Conservation (phyloP, 140 eudicot genomes). For the Oenanthe javanica region DNA sequence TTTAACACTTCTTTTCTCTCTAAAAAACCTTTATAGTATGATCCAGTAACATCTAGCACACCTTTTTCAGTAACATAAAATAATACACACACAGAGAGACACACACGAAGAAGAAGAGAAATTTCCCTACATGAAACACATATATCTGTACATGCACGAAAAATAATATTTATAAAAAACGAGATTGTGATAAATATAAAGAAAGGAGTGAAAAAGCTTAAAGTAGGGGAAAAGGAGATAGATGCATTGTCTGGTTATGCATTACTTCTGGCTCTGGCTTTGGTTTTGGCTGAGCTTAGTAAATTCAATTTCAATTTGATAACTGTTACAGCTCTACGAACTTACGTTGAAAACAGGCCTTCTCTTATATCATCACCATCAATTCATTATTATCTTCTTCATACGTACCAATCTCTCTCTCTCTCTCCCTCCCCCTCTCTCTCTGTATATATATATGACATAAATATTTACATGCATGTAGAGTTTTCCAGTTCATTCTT, state of each 20-base stretch:
- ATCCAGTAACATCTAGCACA: neutral
- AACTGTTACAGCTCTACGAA: conserved; percentile 5
- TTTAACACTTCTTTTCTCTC: neutral
- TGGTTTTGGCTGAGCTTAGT: neutral
- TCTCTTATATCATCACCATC: neutral
- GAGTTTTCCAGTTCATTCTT: neutral
- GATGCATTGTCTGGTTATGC: neutral
- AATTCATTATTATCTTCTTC: neutral
- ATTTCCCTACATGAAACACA: neutral
- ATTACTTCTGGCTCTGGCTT: neutral
- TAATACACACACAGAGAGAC: neutral
- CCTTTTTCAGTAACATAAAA: neutral
- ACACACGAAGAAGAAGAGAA: neutral
- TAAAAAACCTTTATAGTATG: neutral
- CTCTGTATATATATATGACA: too few species aligned
- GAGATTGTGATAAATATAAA: neutral
- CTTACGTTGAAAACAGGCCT: neutral
- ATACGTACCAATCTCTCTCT: neutral
- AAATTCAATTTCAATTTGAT: neutral
- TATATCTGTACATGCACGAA: neutral
- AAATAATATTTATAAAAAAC: too few species aligned
- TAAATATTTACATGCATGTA: neutral
- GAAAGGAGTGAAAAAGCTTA: neutral
- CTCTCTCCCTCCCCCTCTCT: too few species aligned
- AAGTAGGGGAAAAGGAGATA: neutral